Percentiles rank a stretch among this genome's conserved stretches.
Evolutionary conservation across 75 land plant species (phyloP).

Genomic region (Isoetes taiwanensis): DNA sequence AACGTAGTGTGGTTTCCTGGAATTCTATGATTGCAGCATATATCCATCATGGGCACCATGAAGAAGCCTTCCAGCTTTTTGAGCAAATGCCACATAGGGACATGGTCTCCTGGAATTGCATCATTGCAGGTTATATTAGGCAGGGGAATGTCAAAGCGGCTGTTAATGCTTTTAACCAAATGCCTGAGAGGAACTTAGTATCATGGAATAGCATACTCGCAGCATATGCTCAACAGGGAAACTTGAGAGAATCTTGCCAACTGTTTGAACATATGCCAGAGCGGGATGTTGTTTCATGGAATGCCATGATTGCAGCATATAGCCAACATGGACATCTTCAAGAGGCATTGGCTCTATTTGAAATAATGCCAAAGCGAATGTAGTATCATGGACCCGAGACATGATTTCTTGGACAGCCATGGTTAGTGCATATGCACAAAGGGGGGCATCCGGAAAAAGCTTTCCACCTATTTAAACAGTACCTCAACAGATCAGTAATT

Average conservation of each 20-base stretch:
- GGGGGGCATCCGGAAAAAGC: too few relatives aligned
- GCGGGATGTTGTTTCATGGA: conserved; percentile 11
- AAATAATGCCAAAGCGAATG: conserved; percentile 14
- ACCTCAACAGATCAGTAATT: too few relatives aligned
- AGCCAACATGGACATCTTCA: neutral
- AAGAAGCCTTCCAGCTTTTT: conserved; percentile 21
- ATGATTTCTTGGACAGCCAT: neutral
- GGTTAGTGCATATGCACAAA: too few relatives aligned
- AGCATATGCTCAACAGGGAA: conserved; percentile 26
- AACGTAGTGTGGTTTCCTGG: conserved; percentile 10
- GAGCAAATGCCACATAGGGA: conserved; percentile 15
- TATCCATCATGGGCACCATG: conserved; percentile 18
- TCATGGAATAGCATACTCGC: conserved; percentile 46
- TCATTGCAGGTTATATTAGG: too few relatives aligned
- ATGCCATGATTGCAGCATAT: conserved; percentile 10
- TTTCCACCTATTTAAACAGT: too few relatives aligned
- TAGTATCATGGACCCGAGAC: too few relatives aligned
- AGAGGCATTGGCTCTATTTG: conserved; percentile 20
- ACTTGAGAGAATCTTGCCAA: neutral
- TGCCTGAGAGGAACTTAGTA: conserved; percentile 24
- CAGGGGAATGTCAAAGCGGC: too few relatives aligned
- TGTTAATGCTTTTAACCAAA: conserved; percentile 4
- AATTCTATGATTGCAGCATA: conserved; percentile 33
- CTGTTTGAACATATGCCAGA: conserved; percentile 12
- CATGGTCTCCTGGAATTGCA: conserved; percentile 20